Evolutionary conservation across 129 eudicot species (phyloP).

Genomic region (Centella asiatica): DNA sequence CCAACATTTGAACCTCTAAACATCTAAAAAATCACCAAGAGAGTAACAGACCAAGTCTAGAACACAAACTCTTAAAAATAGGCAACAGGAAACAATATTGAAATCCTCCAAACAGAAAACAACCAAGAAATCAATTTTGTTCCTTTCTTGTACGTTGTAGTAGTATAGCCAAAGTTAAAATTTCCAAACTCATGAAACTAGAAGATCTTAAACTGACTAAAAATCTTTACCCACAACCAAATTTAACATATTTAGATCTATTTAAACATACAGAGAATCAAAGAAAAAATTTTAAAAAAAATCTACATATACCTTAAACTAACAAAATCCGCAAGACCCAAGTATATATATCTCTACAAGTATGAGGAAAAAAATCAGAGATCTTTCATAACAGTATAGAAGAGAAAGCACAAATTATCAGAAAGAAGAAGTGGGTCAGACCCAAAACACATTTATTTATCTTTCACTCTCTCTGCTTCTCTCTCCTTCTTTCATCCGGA

Average conservation of each 20-base stretch:
- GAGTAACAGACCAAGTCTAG: background rate
- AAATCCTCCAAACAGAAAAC: background rate
- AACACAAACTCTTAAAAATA: no score
- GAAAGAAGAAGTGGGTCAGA: slow-evolving; percentile 28
- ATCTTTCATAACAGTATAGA: slow-evolving; percentile 21
- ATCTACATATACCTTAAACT: slow-evolving; percentile 32
- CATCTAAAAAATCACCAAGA: background rate
- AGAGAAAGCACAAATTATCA: slow-evolving; percentile 46
- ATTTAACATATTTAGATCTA: background rate
- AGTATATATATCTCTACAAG: background rate
- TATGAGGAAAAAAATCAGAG: slow-evolving; percentile 1
- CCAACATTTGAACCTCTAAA: slow-evolving; percentile 1
- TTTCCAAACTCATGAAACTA: background rate
- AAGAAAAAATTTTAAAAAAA: no score
- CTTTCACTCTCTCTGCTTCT: slow-evolving; percentile 11
- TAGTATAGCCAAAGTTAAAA: background rate
- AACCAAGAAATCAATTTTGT: background rate
- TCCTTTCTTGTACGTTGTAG: background rate
- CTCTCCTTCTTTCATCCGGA: slow-evolving; percentile 36
- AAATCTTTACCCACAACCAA: background rate
- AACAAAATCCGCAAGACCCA: slow-evolving; percentile 17
- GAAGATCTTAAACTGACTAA: slow-evolving; percentile 1
- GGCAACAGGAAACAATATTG: no score
- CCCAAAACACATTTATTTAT: slow-evolving; percentile 16
- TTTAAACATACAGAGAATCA: slow-evolving; percentile 10